These are phyloP conservation scores for Falciphora oryzae DNA, from an alignment of 2,329 filamentous ascomycete species.

Conservation along the genomic window DNA sequence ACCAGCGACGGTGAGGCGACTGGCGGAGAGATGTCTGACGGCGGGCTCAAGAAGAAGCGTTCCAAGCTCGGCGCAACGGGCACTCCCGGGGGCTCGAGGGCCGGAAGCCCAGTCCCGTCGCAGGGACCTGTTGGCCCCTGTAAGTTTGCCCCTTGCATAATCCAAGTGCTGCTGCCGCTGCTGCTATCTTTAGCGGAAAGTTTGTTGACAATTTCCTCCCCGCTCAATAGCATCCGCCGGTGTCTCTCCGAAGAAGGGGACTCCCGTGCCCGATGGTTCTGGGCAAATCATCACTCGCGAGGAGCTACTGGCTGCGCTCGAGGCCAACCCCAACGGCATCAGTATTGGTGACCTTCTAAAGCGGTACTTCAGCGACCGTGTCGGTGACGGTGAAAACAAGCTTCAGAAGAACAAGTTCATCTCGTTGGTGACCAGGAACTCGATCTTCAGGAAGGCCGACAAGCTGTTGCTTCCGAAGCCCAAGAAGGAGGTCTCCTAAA, in stretches of 20 bases:
- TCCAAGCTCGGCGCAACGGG: constrained; percentile 48
- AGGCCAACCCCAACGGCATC: constrained; percentile 44
- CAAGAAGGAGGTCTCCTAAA: background rate
- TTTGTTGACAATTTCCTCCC: background rate
- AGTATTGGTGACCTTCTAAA: constrained; percentile 45
- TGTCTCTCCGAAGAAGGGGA: constrained; percentile 17
- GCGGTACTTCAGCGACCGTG: constrained; percentile 45
- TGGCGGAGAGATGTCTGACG: constrained; percentile 61
- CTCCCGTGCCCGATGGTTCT: constrained; percentile 11
- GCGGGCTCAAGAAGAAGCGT: constrained; percentile 41
- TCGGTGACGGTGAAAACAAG: constrained; percentile 45
- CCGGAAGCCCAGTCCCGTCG: constrained; percentile 51
- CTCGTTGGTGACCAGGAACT: constrained; percentile 49
- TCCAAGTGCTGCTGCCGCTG: background rate
- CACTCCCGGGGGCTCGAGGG: constrained; percentile 54
- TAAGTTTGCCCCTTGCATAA: background rate
- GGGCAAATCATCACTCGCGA: constrained; percentile 31
- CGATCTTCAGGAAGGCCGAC: constrained; percentile 46
- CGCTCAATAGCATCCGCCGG: constrained; percentile 14
- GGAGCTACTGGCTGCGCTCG: constrained; percentile 50
- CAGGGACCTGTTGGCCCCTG: constrained; percentile 21
- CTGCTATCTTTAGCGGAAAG: background rate
- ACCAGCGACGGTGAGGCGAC: constrained; percentile 70
- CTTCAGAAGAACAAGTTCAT: constrained; percentile 53
- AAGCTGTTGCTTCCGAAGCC: constrained; percentile 40